phyloP scores from a whole-genome alignment of 1,139 yeast species.

The Entelexis sorbosivorans region DNA sequence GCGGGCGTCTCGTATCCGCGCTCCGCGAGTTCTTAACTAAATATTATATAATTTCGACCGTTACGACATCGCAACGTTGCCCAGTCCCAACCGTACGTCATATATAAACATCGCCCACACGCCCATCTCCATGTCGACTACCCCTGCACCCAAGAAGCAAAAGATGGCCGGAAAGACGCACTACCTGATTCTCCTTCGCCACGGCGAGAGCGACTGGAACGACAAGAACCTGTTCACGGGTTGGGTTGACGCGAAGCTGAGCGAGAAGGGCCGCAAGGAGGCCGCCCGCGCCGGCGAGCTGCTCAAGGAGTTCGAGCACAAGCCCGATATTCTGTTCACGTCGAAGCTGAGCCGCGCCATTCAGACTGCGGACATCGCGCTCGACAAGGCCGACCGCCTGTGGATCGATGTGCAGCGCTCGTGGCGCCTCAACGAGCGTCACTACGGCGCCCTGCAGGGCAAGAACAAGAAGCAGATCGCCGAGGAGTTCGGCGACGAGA shows the following conservation, averaged over 20 bases:
- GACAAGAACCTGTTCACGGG: conserved; percentile 98
- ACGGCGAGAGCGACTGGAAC: conserved; percentile 99
- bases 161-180: conserved; percentile 24
- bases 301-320: conserved; percentile 68
- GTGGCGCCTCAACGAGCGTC: conserved; percentile 98
- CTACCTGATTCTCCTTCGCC: conserved; percentile 43
- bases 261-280: conserved; percentile 77
- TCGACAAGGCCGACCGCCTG: conserved; percentile 77
- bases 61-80: conserved; percentile 7
- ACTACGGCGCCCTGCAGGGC: conserved; percentile 98
- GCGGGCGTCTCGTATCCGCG: background rate
- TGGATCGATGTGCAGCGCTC: conserved; percentile 89
- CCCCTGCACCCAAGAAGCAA: conserved; percentile 13
- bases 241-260: conserved; percentile 92
- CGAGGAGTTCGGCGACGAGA: conserved; percentile 78
- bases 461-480: conserved; percentile 93
- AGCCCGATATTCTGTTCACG: conserved; percentile 83
- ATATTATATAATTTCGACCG: conserved; percentile 5
- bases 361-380: conserved; percentile 94
- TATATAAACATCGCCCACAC: conserved; percentile 1
- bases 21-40: background rate
- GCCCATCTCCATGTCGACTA: background rate
- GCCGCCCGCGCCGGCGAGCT: conserved; percentile 91
- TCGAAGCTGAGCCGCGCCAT: conserved; percentile 91
- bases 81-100: conserved; percentile 2